Percentiles rank a stretch among this genome's conserved stretches.
Evolutionary conservation across 2,329 filamentous ascomycete species (phyloP).

Genomic region (Pestalotiopsis sp.): DNA sequence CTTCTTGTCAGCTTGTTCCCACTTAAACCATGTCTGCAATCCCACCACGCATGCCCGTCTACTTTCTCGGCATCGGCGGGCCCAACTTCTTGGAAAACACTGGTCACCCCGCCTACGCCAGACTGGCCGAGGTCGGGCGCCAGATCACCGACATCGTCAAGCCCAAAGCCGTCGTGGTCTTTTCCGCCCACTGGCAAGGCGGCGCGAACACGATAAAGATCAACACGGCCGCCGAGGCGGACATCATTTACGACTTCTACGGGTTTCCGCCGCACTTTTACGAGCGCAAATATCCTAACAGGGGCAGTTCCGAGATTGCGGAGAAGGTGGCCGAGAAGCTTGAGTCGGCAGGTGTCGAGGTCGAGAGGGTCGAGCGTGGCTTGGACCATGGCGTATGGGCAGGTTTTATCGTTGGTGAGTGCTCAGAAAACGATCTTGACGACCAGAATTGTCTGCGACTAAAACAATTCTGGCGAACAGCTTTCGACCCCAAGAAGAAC

Average conservation of each 20-base stretch:
- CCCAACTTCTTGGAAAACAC: slow-evolving; percentile 63
- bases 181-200: slow-evolving; percentile 69
- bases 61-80: slow-evolving; percentile 29
- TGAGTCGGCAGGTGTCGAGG: slow-evolving; percentile 50
- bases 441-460: neutral
- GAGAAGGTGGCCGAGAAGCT: slow-evolving; percentile 51
- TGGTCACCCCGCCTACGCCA: slow-evolving; percentile 58
- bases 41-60: slow-evolving; percentile 18
- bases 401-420: slow-evolving; percentile 46
- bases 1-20: neutral
- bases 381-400: slow-evolving; percentile 68
- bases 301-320: slow-evolving; percentile 57
- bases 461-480: slow-evolving; percentile 23
- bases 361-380: slow-evolving; percentile 55
- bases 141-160: slow-evolving; percentile 64
- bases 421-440: neutral
- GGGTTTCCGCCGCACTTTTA: slow-evolving; percentile 65
- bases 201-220: slow-evolving; percentile 51
- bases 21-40: neutral
- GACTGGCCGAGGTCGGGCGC: slow-evolving; percentile 56
- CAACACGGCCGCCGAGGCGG: slow-evolving; percentile 56
- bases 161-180: slow-evolving; percentile 64
- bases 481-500: slow-evolving; percentile 53
- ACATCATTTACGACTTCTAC: slow-evolving; percentile 66
- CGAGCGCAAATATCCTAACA: slow-evolving; percentile 58